A percentile compares a stretch with the other conserved stretches of the same genome.
Evolutionary conservation across 345 rosid genomes (phyloP).

Genomic region (Rubroshorea leprosula): DNA sequence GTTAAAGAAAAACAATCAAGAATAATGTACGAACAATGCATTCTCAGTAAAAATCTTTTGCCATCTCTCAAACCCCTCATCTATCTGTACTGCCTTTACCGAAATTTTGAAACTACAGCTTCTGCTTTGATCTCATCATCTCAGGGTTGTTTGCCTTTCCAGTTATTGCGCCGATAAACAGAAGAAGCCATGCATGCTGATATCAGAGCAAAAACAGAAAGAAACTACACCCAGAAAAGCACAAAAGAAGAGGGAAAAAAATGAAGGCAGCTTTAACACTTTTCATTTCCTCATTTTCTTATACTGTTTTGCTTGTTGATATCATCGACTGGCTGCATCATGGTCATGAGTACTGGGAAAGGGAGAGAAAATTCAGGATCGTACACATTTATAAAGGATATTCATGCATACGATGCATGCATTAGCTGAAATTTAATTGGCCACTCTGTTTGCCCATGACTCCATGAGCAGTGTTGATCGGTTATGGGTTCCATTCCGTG

Average conservation of each 20-base stretch:
- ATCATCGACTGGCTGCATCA: no score
- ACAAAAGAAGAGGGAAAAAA: not conserved
- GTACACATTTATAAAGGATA: no score
- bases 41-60: slow-evolving; percentile 1
- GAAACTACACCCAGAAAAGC: not conserved
- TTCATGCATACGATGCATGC: no score
- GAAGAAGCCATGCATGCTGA: not conserved
- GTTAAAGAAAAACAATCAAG: not conserved
- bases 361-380: not conserved
- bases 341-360: not conserved
- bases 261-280: not conserved
- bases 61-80: not conserved
- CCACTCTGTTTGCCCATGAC: not conserved
- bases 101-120: slow-evolving; percentile 7
- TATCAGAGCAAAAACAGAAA: not conserved
- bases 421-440: not conserved
- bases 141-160: no score
- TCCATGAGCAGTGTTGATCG: slow-evolving; percentile 7
- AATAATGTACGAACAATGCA: not conserved
- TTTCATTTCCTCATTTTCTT: not conserved
- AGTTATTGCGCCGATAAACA: no score
- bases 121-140: not conserved
- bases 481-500: slow-evolving; percentile 3
- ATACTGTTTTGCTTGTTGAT: no score
- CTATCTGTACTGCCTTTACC: not conserved